Conservation (phyloP, 345 rosid genomes). For the Triadica sebifera region DNA sequence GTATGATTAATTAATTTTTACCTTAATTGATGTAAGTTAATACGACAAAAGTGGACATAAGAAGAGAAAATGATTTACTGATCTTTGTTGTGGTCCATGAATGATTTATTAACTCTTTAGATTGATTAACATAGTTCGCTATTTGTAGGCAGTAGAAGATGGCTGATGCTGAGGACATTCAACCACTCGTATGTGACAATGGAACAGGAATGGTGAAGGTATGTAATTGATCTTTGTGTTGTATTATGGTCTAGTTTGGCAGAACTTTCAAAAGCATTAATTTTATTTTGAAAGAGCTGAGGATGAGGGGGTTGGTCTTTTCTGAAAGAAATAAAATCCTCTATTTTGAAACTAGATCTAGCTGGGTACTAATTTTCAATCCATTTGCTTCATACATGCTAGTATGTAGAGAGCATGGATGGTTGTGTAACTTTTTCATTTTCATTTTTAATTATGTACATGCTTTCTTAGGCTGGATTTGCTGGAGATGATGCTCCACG, state of each 20-base stretch:
- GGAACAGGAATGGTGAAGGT: constrained; percentile 26
- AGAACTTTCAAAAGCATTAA: background rate
- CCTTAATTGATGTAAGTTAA: background rate
- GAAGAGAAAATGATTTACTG: too few relatives aligned
- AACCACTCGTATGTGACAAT: constrained; percentile 22
- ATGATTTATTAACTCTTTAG: background rate
- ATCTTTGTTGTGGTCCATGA: background rate
- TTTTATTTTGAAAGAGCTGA: background rate
- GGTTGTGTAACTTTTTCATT: background rate
- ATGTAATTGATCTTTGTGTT: background rate
- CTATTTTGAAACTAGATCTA: background rate
- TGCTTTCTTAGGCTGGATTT: constrained; percentile 67
- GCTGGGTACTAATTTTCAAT: background rate
- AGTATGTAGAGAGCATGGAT: too few relatives aligned
- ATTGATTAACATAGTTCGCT: too few relatives aligned
- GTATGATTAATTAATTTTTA: background rate
- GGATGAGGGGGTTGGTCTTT: too few relatives aligned
- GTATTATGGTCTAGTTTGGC: background rate
- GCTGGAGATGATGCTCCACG: constrained; percentile 94
- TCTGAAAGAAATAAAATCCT: too few relatives aligned
- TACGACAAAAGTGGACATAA: background rate
- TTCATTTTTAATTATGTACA: background rate
- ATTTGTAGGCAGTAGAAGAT: constrained; percentile 43
- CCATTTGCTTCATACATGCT: too few relatives aligned
- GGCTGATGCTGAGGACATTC: constrained; percentile 37